Evolutionary conservation across 352 stramenopile genomes (phyloP).

Genomic region (Phytophthora macrochlamydospora): DNA sequence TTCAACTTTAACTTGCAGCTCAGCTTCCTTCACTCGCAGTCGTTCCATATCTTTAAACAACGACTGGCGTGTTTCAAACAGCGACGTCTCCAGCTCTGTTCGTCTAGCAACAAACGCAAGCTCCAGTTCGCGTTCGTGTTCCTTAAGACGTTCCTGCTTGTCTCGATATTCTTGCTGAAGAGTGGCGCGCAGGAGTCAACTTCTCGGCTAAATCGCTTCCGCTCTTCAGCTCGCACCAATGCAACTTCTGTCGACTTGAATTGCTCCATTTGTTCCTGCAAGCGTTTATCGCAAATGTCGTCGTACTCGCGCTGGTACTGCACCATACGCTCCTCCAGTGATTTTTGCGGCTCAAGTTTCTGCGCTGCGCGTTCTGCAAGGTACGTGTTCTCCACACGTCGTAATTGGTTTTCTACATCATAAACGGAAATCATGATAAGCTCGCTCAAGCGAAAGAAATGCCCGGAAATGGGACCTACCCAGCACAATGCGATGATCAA

Average conservation of each 20-base stretch:
- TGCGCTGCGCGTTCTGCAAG: conserved; percentile 45
- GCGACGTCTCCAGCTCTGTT: conserved; percentile 59
- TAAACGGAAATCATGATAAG: background rate
- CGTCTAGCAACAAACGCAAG: conserved; percentile 51
- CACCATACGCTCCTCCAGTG: conserved; percentile 66
- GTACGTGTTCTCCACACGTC: conserved; percentile 67
- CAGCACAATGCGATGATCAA: conserved; percentile 64
- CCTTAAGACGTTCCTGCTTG: conserved; percentile 49
- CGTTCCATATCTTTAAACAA: conserved; percentile 75
- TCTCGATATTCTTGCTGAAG: conserved; percentile 57
- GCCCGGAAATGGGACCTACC: conserved; percentile 21
- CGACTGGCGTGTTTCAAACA: conserved; percentile 70
- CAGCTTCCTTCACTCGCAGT: conserved; percentile 53
- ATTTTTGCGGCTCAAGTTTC: conserved; percentile 41
- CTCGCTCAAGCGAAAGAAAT: background rate
- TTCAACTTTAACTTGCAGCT: conserved; percentile 54
- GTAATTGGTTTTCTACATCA: conserved; percentile 64
- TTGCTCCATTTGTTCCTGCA: conserved; percentile 59
- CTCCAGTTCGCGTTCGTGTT: conserved; percentile 69
- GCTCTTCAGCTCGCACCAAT: conserved; percentile 64
- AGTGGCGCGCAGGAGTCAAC: conserved; percentile 46
- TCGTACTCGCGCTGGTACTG: conserved; percentile 77
- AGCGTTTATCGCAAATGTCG: conserved; percentile 50
- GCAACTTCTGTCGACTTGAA: conserved; percentile 62
- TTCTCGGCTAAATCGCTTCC: conserved; percentile 56